Percentiles rank a stretch among this genome's conserved stretches.
These are phyloP conservation scores for Volvox reticuliferus DNA, from an alignment of 139 green algal species.

Conservation along the genomic window DNA sequence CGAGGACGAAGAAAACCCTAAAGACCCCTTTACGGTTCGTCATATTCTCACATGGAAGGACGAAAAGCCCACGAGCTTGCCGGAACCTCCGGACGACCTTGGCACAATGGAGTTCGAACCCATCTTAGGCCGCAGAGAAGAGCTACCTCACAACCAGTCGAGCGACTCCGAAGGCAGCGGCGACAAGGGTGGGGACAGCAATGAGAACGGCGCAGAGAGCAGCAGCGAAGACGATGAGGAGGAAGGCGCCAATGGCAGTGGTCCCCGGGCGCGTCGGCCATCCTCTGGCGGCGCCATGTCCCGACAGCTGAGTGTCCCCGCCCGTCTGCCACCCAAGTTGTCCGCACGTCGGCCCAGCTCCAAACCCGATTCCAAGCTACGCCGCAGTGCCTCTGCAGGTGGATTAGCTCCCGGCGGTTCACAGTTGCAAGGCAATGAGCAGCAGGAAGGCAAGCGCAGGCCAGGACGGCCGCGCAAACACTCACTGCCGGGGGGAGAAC, in stretches of 20 bases:
- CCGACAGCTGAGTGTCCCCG: neutral
- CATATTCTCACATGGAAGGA: neutral
- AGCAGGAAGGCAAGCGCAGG: conserved; percentile 1
- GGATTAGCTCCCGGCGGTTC: neutral
- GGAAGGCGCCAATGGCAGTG: neutral
- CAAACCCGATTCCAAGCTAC: neutral
- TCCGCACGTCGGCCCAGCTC: neutral
- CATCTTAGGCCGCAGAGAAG: neutral
- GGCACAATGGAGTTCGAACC: neutral
- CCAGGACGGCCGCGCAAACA: conserved; percentile 25
- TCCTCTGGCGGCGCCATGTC: neutral
- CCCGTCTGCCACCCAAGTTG: neutral
- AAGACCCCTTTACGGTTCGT: conserved; percentile 12
- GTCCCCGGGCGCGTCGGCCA: neutral
- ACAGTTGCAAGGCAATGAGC: neutral
- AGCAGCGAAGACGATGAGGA: neutral
- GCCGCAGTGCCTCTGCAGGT: neutral
- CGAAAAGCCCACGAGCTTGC: neutral
- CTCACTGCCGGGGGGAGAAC: neutral
- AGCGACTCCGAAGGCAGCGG: neutral
- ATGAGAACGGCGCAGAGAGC: neutral
- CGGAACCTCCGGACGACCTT: neutral
- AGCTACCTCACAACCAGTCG: conserved; percentile 27
- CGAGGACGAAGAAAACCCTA: conserved; percentile 29
- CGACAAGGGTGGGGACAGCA: neutral